Conservation (phyloP, 2,329 filamentous ascomycete species). For the Pezizomycotina sp. region DNA sequence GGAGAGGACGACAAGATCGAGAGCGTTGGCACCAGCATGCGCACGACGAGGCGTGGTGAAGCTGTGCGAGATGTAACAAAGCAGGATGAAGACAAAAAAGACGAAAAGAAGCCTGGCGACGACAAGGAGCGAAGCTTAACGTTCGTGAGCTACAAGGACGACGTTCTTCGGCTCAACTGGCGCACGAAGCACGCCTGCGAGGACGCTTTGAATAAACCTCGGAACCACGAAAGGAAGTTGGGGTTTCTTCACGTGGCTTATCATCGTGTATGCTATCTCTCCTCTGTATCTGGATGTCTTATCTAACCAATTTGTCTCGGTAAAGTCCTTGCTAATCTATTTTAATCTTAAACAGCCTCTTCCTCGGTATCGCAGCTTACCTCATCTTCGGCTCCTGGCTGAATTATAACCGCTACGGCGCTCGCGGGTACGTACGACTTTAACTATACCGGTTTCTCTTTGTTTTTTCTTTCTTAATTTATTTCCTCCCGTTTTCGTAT, state of each 20-base stretch:
- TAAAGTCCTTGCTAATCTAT: slow-evolving; percentile 1
- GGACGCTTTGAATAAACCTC: slow-evolving; percentile 29
- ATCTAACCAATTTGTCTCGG: background rate
- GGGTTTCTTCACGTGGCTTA: slow-evolving; percentile 96
- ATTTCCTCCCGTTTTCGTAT: background rate
- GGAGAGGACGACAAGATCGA: background rate
- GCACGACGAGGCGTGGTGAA: slow-evolving; percentile 17
- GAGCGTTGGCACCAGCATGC: slow-evolving; percentile 14
- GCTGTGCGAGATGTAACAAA: slow-evolving; percentile 26
- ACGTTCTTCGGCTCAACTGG: slow-evolving; percentile 65
- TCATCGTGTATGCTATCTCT: slow-evolving; percentile 57
- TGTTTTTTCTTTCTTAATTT: background rate
- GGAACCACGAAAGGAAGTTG: slow-evolving; percentile 42
- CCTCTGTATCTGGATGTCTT: slow-evolving; percentile 8
- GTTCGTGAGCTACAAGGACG: slow-evolving; percentile 55
- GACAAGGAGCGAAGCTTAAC: slow-evolving; percentile 44
- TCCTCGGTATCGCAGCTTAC: slow-evolving; percentile 72
- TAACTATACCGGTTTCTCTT: no score
- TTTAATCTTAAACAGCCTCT: slow-evolving; percentile 41
- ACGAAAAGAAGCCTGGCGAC: slow-evolving; percentile 24
- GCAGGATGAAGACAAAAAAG: slow-evolving; percentile 25
- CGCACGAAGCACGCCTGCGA: slow-evolving; percentile 76
- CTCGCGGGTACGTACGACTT: slow-evolving; percentile 38
- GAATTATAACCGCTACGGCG: slow-evolving; percentile 94
- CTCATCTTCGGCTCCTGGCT: slow-evolving; percentile 97